Conservation (phyloP, 208 protist genomes). For the Strigomonas galati region DNA sequence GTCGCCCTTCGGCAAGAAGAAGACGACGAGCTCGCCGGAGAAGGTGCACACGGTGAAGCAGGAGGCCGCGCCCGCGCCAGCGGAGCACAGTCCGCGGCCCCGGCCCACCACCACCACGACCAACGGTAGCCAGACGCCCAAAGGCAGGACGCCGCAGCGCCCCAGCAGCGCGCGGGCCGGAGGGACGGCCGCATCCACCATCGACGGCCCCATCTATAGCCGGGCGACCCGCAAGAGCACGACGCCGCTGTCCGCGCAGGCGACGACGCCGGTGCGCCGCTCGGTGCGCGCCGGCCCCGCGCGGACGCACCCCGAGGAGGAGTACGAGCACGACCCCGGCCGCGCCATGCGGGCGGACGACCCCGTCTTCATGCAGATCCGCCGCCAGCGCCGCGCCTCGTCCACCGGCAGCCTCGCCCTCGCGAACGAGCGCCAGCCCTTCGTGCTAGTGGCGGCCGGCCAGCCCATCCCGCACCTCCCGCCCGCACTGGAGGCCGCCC, state of each 20-base stretch:
- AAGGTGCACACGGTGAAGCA: neutral
- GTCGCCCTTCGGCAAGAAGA: neutral
- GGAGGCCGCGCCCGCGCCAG: neutral
- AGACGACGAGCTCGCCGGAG: neutral
- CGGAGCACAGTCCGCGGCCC: no score
- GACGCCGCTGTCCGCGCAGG: no score
- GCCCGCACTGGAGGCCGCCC: conserved; percentile 30
- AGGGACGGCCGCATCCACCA: no score
- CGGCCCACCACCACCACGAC: no score
- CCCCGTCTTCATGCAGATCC: conserved; percentile 17
- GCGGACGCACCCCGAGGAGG: neutral
- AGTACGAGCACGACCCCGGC: conserved; percentile 4
- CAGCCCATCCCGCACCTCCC: conserved; percentile 33
- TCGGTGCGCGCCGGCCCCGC: neutral
- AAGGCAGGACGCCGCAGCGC: no score
- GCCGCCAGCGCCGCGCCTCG: conserved; percentile 16
- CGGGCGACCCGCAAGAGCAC: no score
- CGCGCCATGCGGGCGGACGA: conserved; percentile 11
- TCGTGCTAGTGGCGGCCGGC: conserved; percentile 25
- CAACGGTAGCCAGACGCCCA: no score
- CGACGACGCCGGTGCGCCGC: neutral
- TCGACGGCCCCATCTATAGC: no score
- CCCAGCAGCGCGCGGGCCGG: no score
- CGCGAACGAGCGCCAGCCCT: conserved; percentile 5
- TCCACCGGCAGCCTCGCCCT: conserved; percentile 10